Base-by-base conservation (phyloP, 805 yeast genomes). In the Saccharomycopsis capsularis region DNA sequence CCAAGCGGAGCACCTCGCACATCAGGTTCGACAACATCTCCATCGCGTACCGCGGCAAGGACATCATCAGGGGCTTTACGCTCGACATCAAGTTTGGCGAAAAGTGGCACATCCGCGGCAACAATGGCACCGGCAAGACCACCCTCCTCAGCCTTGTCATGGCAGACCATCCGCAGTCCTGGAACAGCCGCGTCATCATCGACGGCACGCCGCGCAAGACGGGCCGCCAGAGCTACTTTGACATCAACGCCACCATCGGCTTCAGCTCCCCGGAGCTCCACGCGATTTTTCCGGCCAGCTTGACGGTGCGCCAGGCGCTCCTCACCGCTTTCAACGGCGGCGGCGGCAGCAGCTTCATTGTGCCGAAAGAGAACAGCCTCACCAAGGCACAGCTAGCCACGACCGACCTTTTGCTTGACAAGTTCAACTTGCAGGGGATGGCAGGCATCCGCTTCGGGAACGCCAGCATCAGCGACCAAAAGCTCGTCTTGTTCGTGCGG, bases 141-240 rank as follows among this genome's bases (percentile, higher is more conserved):
- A 93, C 99, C 0, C 66, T 91, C 22, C 65, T 93, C 15, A 79
- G 97, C 2, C 63, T 93, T 41, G 71, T 91, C 25, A 89, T 96
- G 0, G 89, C 95, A 3, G 99, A 91, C 58, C 99, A 91, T 62
- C 99, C 99, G 1, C 96, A 91, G 65, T 82, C 96, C 1, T 91
- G 98, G 98, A 82, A 79, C 56, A 73, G 78, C 3, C 77, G 74
- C 21, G 73, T 93, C 21, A 64, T 68, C 5, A 68, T 88, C 41
- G 73, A 83, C 56, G 88, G 89, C 0, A 72, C 73, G 29, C 75
- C 80, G 6, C 74, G 97, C 37, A 74, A 73, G 51, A 81, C 90
- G 0, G 99, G 98, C 1, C 70, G 67, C 36, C 77, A 82, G 15
- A 81, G 79, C 52, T 90, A 84, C 60, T 88, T 87, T 59, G 85